phyloP scores from a whole-genome alignment of 148 eudicot genomes.

The Rhododendron ferrugineum region DNA sequence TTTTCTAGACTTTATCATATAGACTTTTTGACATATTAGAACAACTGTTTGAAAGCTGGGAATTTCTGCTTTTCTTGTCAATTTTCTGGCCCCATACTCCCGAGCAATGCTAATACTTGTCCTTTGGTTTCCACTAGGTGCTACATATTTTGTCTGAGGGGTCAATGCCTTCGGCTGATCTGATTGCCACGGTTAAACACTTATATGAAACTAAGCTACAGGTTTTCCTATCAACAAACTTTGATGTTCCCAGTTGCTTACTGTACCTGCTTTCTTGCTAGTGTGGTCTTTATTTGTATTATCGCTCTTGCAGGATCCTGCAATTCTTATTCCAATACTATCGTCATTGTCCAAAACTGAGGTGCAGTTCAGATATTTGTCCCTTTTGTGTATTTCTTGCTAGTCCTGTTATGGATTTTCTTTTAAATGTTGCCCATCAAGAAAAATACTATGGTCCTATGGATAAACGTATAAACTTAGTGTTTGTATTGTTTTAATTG shows the following conservation, averaged over 20 bases:
- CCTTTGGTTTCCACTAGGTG: constrained; percentile 42
- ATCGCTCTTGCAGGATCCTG: constrained; percentile 63
- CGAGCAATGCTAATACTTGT: neutral
- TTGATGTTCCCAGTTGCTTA: neutral
- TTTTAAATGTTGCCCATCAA: neutral
- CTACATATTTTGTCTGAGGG: constrained; percentile 73
- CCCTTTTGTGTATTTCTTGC: neutral
- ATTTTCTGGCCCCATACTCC: neutral
- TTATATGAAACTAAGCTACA: constrained; percentile 85
- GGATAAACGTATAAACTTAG: neutral
- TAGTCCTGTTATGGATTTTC: neutral
- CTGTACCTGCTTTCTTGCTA: neutral
- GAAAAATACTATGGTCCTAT: neutral
- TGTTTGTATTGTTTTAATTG: neutral
- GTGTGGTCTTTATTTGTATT: constrained; percentile 7
- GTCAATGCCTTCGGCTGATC: constrained; percentile 61
- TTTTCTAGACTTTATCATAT: constrained; percentile 3
- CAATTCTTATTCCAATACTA: constrained; percentile 77
- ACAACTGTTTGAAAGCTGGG: neutral
- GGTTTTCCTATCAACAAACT: constrained; percentile 34
- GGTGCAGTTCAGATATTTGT: constrained; percentile 31
- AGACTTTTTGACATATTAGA: neutral
- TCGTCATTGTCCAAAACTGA: constrained; percentile 77
- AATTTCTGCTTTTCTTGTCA: constrained; percentile 1
- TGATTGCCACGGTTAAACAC: constrained; percentile 70